Conservation (phyloP, 495 filamentous ascomycete genomes). For the Bombardia bombarda region DNA sequence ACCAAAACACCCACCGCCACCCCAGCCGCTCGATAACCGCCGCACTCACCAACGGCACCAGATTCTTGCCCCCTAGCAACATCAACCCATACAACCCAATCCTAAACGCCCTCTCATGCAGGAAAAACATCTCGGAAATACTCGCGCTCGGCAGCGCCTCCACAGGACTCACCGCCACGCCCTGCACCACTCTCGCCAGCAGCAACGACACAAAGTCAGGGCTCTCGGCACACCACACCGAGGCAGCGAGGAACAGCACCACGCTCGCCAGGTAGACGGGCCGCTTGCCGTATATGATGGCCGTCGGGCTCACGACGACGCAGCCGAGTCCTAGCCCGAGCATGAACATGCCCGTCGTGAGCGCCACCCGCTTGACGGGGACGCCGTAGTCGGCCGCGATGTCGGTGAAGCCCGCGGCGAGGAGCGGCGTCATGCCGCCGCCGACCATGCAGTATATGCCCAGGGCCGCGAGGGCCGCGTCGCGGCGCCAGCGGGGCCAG, state of each 20-base stretch:
- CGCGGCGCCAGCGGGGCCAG: neutral
- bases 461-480: neutral
- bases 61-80: neutral
- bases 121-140: neutral
- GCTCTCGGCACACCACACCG: neutral
- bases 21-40: neutral
- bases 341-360: neutral
- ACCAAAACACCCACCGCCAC: neutral
- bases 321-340: neutral
- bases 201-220: neutral
- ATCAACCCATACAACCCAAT: neutral
- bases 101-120: neutral
- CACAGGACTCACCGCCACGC: neutral
- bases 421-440: neutral
- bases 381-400: neutral
- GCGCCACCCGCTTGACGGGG: neutral
- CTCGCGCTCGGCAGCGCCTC: neutral
- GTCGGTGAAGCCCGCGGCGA: neutral
- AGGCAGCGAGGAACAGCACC: neutral
- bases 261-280: neutral
- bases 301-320: neutral
- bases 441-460: neutral
- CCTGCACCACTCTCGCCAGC: neutral
- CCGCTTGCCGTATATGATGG: neutral
- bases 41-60: neutral